Conservation (phyloP, 2,329 filamentous ascomycete species). For the Alternaria consortialis region DNA sequence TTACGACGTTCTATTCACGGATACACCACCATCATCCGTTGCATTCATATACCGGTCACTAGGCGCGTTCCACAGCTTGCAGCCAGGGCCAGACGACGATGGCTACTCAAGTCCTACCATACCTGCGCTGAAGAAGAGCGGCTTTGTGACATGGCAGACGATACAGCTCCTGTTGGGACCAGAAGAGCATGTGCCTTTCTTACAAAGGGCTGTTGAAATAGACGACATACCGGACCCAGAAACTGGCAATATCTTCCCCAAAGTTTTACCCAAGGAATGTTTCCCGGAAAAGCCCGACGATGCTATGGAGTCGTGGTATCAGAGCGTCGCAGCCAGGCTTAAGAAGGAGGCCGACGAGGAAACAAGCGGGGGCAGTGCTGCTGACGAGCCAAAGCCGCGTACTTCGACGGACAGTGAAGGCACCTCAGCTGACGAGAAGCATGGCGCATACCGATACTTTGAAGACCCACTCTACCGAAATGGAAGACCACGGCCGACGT, state of each 20-base stretch:
- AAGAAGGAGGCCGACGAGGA: slow-evolving; percentile 66
- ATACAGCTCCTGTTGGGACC: slow-evolving; percentile 89
- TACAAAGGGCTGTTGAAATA: slow-evolving; percentile 80
- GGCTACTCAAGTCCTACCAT: slow-evolving; percentile 79
- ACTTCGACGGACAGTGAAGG: slow-evolving; percentile 50
- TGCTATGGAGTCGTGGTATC: slow-evolving; percentile 88
- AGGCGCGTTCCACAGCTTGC: slow-evolving; percentile 87
- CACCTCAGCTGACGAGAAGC: slow-evolving; percentile 53
- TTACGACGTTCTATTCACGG: slow-evolving; percentile 74
- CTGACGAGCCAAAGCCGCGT: slow-evolving; percentile 38
- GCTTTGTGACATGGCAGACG: slow-evolving; percentile 93
- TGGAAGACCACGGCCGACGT: slow-evolving; percentile 53
- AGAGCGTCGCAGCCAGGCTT: slow-evolving; percentile 75
- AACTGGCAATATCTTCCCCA: slow-evolving; percentile 66
- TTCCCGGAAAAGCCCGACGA: slow-evolving; percentile 78
- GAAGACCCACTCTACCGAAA: slow-evolving; percentile 60
- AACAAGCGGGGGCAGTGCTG: slow-evolving; percentile 29
- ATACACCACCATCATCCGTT: slow-evolving; percentile 75
- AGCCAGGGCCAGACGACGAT: slow-evolving; percentile 70
- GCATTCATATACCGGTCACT: slow-evolving; percentile 93
- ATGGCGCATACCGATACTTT: slow-evolving; percentile 59
- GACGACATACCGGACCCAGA: slow-evolving; percentile 80
- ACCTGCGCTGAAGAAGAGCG: slow-evolving; percentile 81
- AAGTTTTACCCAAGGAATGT: slow-evolving; percentile 69
- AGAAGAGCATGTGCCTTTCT: slow-evolving; percentile 83